Conservation (phyloP, 495 filamentous ascomycete genomes). For the Clohesyomyces aquaticus region DNA sequence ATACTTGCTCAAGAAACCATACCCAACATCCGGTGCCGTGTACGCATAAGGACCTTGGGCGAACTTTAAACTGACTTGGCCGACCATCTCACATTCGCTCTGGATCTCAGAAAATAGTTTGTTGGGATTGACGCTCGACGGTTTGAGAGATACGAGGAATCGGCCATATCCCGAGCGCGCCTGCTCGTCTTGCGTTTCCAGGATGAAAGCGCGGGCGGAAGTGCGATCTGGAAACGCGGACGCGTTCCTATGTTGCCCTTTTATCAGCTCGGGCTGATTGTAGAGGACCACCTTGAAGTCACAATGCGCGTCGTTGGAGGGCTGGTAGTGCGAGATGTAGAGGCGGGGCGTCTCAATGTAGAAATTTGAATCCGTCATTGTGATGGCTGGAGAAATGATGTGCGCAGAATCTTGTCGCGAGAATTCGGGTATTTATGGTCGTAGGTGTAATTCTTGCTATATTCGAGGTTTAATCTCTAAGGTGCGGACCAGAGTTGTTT, state of each 20-base stretch:
- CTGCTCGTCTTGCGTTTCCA: background rate
- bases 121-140: background rate
- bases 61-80: background rate
- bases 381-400: no score
- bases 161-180: background rate
- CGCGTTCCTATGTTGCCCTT: background rate
- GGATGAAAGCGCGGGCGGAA: background rate
- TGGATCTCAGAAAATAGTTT: background rate
- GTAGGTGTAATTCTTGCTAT: no score
- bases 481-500: no score
- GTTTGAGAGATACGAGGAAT: constrained; percentile 2
- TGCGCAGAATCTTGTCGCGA: no score
- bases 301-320: background rate
- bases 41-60: background rate
- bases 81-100: background rate
- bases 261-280: background rate
- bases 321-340: background rate
- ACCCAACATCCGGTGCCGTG: constrained; percentile 3
- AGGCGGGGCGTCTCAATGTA: constrained; percentile 7
- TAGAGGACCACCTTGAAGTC: background rate
- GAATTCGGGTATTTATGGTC: no score
- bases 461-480: no score
- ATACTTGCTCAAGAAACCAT: no score
- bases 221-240: background rate
- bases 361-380: constrained; percentile 13